Base-by-base conservation (phyloP, 345 rosid species). In the Bruguiera sexangula region DNA sequence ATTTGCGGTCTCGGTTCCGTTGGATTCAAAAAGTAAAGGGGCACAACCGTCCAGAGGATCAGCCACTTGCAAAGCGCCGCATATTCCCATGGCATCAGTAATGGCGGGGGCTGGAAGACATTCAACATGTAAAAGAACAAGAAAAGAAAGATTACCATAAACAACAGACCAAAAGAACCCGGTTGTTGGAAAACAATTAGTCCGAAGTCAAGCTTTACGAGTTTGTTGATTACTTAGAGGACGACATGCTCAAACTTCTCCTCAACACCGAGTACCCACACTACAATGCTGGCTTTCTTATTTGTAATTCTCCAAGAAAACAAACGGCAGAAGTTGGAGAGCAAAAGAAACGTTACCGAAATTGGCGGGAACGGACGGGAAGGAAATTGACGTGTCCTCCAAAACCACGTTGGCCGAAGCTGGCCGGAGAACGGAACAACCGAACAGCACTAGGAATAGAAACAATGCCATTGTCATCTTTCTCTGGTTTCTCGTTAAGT, bases 311-410 rank as follows among this genome's bases (percentile, higher is more conserved):
- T 74, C 62, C 62, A 7, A 57, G 57, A 52, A 46, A 62, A 55
- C 78, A 61, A 73, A 79, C 68, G 66, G 30, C 37, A 4, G 3
- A 29, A 39, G 16, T 39, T 24, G 27, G 22, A 9, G 50, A 31
- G 69, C 51, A 58, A 59, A 19, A 22, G 21, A 53, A 34, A 30
- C 4, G 62, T 78, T 80, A 88, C 95, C 95, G 76, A 68, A 88
- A 81, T 87, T 89, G 68, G 95, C 95, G 37, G 97, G 95, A 75
- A 88, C 87, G 83, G 83, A 89, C 21, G 85, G 60, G 72, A 85
- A 91, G 67, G 85, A 75, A 63, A 76, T 43, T 61, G 82, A 80
- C 69, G 75, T 76, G 60, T 90, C 83, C 68, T 81, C 79, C 68
- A 86, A 76, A 43, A 87, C 73, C 50, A 91, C 85, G 26, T 85